Evolutionary conservation across 2,329 filamentous ascomycete species (phyloP).

Genomic region (Fusarium compactum): DNA sequence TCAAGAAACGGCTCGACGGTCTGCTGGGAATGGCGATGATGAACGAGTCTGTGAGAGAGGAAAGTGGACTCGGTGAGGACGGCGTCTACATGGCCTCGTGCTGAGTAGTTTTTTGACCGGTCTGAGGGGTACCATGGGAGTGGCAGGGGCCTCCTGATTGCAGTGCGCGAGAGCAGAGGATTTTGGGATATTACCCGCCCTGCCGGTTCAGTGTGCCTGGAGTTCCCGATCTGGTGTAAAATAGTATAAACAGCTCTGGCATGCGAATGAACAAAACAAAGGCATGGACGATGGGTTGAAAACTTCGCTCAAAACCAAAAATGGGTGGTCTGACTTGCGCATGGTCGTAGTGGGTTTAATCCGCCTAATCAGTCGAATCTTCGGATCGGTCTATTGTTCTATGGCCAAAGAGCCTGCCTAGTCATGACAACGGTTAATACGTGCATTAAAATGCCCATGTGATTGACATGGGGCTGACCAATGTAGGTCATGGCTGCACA

Average conservation of each 20-base stretch:
- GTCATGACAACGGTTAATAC: slow-evolving; percentile 34
- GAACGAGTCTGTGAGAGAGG: slow-evolving; percentile 53
- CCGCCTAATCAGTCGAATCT: slow-evolving; percentile 40
- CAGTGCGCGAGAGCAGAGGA: slow-evolving; percentile 39
- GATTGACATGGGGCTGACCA: slow-evolving; percentile 45
- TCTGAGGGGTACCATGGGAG: slow-evolving; percentile 56
- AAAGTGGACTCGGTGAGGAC: slow-evolving; percentile 58
- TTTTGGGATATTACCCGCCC: slow-evolving; percentile 41
- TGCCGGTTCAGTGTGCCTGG: slow-evolving; percentile 44
- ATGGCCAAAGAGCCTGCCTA: slow-evolving; percentile 45
- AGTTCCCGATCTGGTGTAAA: slow-evolving; percentile 43
- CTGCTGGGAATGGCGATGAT: slow-evolving; percentile 51
- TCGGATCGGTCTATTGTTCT: slow-evolving; percentile 36
- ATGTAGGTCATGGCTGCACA: slow-evolving; percentile 43
- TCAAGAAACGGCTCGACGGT: slow-evolving; percentile 47
- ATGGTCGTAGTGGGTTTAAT: slow-evolving; percentile 19
- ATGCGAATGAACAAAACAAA: slow-evolving; percentile 21
- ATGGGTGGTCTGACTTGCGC: slow-evolving; percentile 41
- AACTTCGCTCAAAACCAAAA: slow-evolving; percentile 25
- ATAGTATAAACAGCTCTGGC: slow-evolving; percentile 14
- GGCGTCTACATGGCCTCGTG: slow-evolving; percentile 53
- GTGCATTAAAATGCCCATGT: slow-evolving; percentile 45
- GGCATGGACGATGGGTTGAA: slow-evolving; percentile 22
- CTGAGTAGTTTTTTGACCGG: slow-evolving; percentile 57
- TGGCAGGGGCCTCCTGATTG: slow-evolving; percentile 47